Base-by-base conservation (phyloP, 768 basidiomycete genomes). In the Amanita jacksonii region DNA sequence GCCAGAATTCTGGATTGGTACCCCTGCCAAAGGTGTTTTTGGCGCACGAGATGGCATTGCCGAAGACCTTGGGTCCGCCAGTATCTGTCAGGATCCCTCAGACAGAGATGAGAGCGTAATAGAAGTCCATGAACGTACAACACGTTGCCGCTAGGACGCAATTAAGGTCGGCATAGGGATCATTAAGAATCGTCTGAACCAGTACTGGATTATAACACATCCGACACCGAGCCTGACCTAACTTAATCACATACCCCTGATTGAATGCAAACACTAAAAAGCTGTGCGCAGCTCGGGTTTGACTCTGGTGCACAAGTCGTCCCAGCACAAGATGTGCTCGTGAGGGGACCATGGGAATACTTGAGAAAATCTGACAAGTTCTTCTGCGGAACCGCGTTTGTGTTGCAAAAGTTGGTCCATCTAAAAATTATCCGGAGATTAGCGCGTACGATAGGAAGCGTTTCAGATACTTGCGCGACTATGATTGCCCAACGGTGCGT, bases 331-430 rank as follows among this genome's bases (percentile, higher is more conserved):
- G 49, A 38, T 3, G 45, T 47, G 10, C 36, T 32, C 4, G 49
- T 50, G n/a, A 50, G 45, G 8, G 40, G n/a, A 8, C 7, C 18
- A 16, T 40, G 38, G 8, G 49, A 50, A 16, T 50, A 50, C 13
- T 44, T 41, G 13, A 50, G 37, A 22, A 50, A 43, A 22, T 50
- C 49, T 6, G 46, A 50, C 22, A 47, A 31, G 22, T 50, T 50
- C n/a, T 27, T 30, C 25, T 46, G 18, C 3, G 49, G 49, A 24
- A 50, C 46, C 12, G 36, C 16, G n/a, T 25, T 23, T n/a, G 41
- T 47, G 8, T 25, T 27, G 41, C 49, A 50, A 31, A 50, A 47
- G 31, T 47, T 50, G 3, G 46, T 50, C 49, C 49, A 46, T 2
- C 49, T 49, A 38, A 42, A 44, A 32, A 15, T 33, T 25, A 13